phyloP scores from a whole-genome alignment of 139 green algal species.

The Zygnema circumcarinatum region DNA sequence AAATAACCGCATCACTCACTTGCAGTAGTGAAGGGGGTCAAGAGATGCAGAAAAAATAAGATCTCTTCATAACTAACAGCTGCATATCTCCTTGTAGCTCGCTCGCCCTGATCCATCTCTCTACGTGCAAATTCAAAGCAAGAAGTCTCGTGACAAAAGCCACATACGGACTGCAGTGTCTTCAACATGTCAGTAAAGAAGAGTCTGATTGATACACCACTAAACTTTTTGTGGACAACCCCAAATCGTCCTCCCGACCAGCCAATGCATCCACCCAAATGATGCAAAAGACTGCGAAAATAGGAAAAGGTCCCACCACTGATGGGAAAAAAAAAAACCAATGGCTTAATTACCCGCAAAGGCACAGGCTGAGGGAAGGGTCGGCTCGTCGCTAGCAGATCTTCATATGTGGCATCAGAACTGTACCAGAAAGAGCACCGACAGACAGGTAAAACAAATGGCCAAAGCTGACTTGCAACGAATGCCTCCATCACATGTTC shows the following conservation, averaged over 20 bases:
- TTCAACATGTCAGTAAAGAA: too few species aligned
- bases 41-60: not conserved
- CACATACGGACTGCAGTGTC: too few species aligned
- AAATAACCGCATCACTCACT: conserved; percentile 12
- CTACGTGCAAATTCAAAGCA: too few species aligned
- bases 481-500: too few species aligned
- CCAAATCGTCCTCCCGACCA: too few species aligned
- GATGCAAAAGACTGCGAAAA: not conserved
- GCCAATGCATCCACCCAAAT: too few species aligned
- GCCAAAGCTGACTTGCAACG: not conserved
- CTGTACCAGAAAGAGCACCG: conserved; percentile 39
- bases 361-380: conserved; percentile 55
- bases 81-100: conserved; percentile 17
- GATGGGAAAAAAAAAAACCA: not conserved
- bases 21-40: not conserved
- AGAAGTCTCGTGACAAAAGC: too few species aligned
- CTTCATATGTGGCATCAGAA: conserved; percentile 58
- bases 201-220: too few species aligned
- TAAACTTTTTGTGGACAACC: too few species aligned
- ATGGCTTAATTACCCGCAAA: conserved; percentile 18
- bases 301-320: not conserved
- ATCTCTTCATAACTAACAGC: not conserved
- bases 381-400: conserved; percentile 51
- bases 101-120: conserved; percentile 1
- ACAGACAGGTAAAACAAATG: not conserved